Percentiles rank a stretch among this genome's conserved stretches.
Conservation (phyloP, 106 monocot genomes). For the Apostasia ramifera region DNA sequence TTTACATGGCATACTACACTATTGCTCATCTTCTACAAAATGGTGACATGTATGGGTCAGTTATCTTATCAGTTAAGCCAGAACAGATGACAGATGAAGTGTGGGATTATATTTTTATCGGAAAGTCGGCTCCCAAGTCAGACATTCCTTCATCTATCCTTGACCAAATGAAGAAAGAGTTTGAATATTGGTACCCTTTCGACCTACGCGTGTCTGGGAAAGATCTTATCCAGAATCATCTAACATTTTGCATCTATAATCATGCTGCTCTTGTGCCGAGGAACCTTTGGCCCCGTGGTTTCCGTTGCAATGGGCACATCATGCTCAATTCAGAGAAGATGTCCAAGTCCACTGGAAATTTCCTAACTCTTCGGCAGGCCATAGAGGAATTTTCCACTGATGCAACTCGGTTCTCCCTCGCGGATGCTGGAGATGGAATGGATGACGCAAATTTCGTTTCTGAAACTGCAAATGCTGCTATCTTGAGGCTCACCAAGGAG, state of each 20-base stretch:
- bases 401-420: constrained; percentile 82
- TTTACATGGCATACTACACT: constrained; percentile 93
- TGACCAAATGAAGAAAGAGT: constrained; percentile 76
- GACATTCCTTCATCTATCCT: constrained; percentile 48
- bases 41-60: constrained; percentile 73
- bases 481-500: constrained; percentile 82
- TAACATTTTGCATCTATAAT: constrained; percentile 88
- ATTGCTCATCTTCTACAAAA: constrained; percentile 81
- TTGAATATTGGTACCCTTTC: constrained; percentile 96
- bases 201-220: constrained; percentile 92
- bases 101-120: constrained; percentile 73
- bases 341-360: constrained; percentile 95
- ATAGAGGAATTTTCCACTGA: constrained; percentile 79
- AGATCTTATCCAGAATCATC: constrained; percentile 89
- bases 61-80: constrained; percentile 39
- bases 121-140: constrained; percentile 37
- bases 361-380: constrained; percentile 72
- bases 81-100: constrained; percentile 86
- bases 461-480: constrained; percentile 90
- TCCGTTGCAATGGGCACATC: constrained; percentile 91
- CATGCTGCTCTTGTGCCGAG: constrained; percentile 70
- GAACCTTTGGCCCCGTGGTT: constrained; percentile 76
- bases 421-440: constrained; percentile 91
- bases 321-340: constrained; percentile 98
- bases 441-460: constrained; percentile 92